Evolutionary conservation across 305 asterid genomes (phyloP).

Genomic region (Fraxinus floribunda): DNA sequence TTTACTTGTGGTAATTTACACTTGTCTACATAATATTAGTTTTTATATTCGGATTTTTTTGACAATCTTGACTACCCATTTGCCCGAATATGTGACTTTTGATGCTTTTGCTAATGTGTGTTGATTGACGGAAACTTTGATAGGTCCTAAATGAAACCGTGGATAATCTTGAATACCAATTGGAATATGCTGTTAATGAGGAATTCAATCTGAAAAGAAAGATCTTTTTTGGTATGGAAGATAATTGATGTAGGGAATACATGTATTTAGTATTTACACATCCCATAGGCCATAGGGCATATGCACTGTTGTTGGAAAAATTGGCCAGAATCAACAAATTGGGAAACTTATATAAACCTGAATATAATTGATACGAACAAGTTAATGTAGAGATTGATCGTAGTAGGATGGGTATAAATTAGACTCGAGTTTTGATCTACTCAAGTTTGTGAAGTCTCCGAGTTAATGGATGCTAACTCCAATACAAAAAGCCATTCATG

Average conservation of each 20-base stretch:
- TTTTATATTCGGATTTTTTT: neutral
- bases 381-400: neutral
- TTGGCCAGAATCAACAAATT: neutral
- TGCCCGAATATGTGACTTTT: neutral
- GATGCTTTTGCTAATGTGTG: neutral
- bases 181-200: neutral
- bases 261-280: neutral
- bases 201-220: neutral
- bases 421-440: neutral
- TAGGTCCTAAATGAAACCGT: neutral
- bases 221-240: neutral
- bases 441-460: constrained; percentile 3
- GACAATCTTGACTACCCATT: neutral
- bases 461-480: constrained; percentile 6
- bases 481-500: neutral
- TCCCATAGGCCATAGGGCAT: neutral
- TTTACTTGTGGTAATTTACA: neutral
- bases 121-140: neutral
- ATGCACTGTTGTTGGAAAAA: neutral
- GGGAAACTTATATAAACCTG: neutral
- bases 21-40: neutral
- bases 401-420: neutral
- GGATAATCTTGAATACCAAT: neutral
- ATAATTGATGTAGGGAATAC: neutral
- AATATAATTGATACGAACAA: neutral